These are phyloP conservation scores for Hibiscus mutabilis DNA, from an alignment of 345 rosid species.

Conservation along the genomic window DNA sequence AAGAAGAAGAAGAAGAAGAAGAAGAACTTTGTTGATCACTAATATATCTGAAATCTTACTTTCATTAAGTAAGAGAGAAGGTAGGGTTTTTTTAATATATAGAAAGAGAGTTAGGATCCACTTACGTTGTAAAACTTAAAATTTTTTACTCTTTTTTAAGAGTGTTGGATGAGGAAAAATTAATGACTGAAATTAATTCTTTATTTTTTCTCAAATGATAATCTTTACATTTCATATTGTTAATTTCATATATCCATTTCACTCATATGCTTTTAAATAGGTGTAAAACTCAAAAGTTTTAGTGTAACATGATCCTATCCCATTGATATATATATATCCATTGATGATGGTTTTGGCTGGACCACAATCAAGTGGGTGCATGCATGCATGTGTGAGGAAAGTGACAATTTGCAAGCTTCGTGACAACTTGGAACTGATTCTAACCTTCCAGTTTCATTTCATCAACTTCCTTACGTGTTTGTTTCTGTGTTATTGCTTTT, in stretches of 20 bases:
- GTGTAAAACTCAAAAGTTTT: no score
- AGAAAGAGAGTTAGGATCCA: no score
- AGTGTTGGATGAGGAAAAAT: no score
- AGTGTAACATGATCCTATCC: no score
- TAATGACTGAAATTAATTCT: no score
- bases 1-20: neutral
- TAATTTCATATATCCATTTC: no score
- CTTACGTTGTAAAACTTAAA: no score
- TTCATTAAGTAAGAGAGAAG: conserved; percentile 1
- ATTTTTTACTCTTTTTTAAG: no score
- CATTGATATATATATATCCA: neutral
- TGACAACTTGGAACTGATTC: conserved; percentile 9
- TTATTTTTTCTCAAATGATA: no score
- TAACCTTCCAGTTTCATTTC: neutral
- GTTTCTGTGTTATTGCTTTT: neutral
- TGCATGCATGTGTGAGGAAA: conserved; percentile 4
- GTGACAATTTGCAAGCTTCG: conserved; percentile 16
- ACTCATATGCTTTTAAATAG: no score
- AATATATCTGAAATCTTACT: neutral
- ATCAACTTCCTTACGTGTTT: neutral
- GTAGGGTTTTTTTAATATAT: neutral
- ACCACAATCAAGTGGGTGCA: conserved; percentile 23
- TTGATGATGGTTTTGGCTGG: neutral
- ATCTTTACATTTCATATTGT: no score
- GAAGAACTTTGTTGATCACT: neutral